These are phyloP conservation scores for Psilocybe cyanescens DNA, from an alignment of 768 basidiomycete species.

Conservation along the genomic window DNA sequence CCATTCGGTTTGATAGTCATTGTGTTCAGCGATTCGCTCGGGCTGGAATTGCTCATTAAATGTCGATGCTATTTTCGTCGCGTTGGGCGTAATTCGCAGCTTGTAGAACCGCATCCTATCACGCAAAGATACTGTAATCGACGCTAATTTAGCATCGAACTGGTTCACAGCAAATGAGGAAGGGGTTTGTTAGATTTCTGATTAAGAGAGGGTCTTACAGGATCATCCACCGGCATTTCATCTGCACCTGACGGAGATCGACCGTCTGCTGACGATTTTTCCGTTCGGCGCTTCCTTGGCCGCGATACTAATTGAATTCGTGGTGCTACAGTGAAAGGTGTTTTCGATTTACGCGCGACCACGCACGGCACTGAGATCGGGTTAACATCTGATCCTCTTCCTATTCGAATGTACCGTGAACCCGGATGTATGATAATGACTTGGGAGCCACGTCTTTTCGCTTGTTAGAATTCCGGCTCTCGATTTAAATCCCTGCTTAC, in stretches of 20 bases:
- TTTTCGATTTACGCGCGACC: constrained; percentile 66
- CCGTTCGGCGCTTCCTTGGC: constrained; percentile 45
- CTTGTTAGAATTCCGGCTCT: constrained; percentile 24
- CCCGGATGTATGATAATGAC: constrained; percentile 83
- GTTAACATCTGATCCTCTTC: constrained; percentile 76
- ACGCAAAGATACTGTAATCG: constrained; percentile 71
- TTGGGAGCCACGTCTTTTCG: constrained; percentile 71
- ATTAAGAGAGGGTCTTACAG: constrained; percentile 44
- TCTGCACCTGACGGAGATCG: constrained; percentile 3
- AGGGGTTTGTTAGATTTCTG: neutral
- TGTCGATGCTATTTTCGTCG: constrained; percentile 67
- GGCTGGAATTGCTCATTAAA: constrained; percentile 87
- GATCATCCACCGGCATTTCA: constrained; percentile 46
- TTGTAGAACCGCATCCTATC: constrained; percentile 90
- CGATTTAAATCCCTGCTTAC: constrained; percentile 32
- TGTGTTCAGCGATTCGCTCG: constrained; percentile 82
- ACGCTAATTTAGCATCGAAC: constrained; percentile 80
- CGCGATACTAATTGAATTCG: constrained; percentile 58
- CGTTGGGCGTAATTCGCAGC: constrained; percentile 73
- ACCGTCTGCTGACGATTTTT: constrained; percentile 3
- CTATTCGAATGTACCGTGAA: constrained; percentile 73
- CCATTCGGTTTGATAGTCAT: constrained; percentile 89
- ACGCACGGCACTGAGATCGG: constrained; percentile 72
- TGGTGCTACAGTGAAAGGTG: constrained; percentile 42
- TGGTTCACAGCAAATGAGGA: constrained; percentile 26